Evolutionary conservation across 352 stramenopile genomes (phyloP).

Genomic region (Globisporangium iwayamae): DNA sequence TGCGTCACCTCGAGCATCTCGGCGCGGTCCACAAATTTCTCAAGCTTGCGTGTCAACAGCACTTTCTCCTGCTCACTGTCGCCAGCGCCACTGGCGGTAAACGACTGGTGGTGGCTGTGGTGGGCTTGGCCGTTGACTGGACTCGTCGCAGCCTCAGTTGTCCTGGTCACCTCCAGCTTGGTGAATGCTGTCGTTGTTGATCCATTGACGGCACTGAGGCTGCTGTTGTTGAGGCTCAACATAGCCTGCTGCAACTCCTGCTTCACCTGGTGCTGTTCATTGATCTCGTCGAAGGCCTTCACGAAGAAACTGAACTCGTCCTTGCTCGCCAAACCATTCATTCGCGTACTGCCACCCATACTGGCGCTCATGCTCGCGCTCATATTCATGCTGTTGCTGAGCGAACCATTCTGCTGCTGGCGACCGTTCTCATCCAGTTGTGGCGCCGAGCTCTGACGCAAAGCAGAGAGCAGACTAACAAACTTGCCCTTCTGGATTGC

Average conservation of each 20-base stretch:
- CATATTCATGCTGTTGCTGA: constrained; percentile 31
- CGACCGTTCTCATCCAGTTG: not conserved
- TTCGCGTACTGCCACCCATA: not conserved
- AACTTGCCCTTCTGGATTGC: constrained; percentile 49
- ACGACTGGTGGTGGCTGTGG: not conserved
- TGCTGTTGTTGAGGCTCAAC: constrained; percentile 22
- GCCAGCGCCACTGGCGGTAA: not conserved
- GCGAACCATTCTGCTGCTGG: constrained; percentile 17
- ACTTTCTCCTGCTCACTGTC: constrained; percentile 14
- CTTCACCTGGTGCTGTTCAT: constrained; percentile 51
- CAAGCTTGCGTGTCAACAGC: constrained; percentile 44
- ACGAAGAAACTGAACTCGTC: constrained; percentile 71
- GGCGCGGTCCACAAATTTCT: constrained; percentile 58
- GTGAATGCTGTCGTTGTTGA: constrained; percentile 20
- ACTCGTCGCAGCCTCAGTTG: not conserved
- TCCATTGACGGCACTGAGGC: constrained; percentile 23
- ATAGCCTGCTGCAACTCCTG: constrained; percentile 46
- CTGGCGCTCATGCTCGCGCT: constrained; percentile 15
- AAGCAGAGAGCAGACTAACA: constrained; percentile 37
- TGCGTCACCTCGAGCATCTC: constrained; percentile 72
- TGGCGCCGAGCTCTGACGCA: constrained; percentile 35
- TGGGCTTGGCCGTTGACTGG: not conserved
- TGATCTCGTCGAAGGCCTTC: constrained; percentile 62
- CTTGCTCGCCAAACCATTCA: constrained; percentile 20
- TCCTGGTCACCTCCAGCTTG: constrained; percentile 3